These are phyloP conservation scores for Rosellinia necatrix DNA, from an alignment of 2,329 filamentous ascomycete genomes.

Conservation along the genomic window DNA sequence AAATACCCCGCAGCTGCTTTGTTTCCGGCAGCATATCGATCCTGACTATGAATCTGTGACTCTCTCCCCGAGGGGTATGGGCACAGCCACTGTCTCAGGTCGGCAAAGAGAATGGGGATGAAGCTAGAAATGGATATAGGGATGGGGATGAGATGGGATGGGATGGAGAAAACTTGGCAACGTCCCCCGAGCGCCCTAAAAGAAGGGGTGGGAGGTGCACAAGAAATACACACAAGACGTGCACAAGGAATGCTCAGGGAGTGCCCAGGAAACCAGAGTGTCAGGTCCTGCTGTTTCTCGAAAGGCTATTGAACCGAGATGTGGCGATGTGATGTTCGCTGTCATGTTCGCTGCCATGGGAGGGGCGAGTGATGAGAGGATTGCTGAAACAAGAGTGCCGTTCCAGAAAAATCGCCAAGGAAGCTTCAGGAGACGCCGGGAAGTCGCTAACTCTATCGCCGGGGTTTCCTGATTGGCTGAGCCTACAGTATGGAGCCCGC, in stretches of 20 bases:
- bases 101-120: neutral
- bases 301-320: too few species aligned
- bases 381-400: conserved; percentile 3
- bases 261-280: too few species aligned
- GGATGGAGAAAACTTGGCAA: neutral
- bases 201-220: too few species aligned
- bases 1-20: neutral
- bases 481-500: neutral
- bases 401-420: conserved; percentile 11
- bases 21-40: neutral
- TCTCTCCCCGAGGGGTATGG: neutral
- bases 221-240: too few species aligned
- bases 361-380: conserved; percentile 2
- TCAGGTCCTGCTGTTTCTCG: too few species aligned
- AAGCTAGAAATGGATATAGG: neutral
- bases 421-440: neutral
- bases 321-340: too few species aligned
- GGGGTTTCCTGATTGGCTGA: neutral
- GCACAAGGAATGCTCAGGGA: too few species aligned
- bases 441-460: neutral
- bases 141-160: too few species aligned
- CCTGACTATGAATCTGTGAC: conserved; percentile 2
- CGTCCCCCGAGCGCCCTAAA: too few species aligned
- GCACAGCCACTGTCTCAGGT: conserved; percentile 18
- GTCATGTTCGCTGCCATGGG: neutral